Conservation (phyloP, 306 rosid genomes). For the Cicer yamashitae region DNA sequence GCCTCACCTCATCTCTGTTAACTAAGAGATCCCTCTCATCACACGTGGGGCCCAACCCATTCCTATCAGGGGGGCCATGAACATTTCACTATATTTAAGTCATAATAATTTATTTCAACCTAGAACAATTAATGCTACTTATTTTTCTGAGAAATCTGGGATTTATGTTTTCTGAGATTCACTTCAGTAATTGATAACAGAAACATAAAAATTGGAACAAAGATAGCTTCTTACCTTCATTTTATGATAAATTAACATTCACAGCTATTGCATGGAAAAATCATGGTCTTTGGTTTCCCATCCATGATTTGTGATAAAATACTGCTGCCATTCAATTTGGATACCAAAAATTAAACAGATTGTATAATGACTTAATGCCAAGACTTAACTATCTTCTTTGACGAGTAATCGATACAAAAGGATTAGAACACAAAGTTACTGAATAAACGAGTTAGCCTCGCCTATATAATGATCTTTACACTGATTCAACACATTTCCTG, state of each 20-base stretch:
- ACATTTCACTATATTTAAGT: neutral
- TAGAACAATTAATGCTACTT: neutral
- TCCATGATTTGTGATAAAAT: neutral
- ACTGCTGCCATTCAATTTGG: neutral
- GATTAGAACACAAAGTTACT: neutral
- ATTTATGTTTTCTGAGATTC: constrained; percentile 26
- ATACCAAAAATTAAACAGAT: neutral
- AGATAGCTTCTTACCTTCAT: constrained; percentile 65
- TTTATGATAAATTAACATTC: constrained; percentile 76
- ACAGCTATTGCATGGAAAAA: constrained; percentile 39
- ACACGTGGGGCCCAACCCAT: too few species aligned
- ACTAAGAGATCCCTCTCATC: too few species aligned
- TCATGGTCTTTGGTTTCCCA: neutral
- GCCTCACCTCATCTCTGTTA: too few species aligned
- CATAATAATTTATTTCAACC: neutral
- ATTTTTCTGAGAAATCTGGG: constrained; percentile 3
- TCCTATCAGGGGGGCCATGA: too few species aligned
- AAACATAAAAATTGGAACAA: constrained; percentile 8
- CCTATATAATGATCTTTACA: neutral
- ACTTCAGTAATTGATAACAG: constrained; percentile 29
- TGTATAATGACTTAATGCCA: neutral
- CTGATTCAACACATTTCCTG: neutral
- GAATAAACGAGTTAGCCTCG: neutral
- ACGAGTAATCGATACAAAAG: neutral
- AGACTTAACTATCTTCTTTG: neutral